Conservation (phyloP, 805 yeast species). For the Ogataea polymorpha region DNA sequence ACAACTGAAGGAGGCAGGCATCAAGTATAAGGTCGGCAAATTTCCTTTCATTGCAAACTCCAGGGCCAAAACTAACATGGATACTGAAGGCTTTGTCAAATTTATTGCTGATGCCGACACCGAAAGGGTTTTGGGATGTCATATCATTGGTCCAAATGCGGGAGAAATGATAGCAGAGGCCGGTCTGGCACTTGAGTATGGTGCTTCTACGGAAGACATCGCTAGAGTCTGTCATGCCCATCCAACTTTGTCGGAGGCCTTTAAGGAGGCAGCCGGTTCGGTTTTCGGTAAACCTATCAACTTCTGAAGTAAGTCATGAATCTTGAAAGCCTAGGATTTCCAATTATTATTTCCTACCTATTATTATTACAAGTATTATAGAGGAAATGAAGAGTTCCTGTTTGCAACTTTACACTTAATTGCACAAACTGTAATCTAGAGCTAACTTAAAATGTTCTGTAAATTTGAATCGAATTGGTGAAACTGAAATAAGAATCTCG, state of each 20-base stretch:
- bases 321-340: neutral
- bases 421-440: too few species aligned
- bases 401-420: too few species aligned
- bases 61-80: constrained; percentile 97
- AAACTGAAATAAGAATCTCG: constrained; percentile 34
- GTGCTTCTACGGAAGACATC: constrained; percentile 96
- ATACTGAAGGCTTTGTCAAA: constrained; percentile 97
- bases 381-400: too few species aligned
- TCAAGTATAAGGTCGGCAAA: constrained; percentile 90
- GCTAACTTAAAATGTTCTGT: neutral
- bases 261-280: constrained; percentile 96
- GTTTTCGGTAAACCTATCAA: constrained; percentile 90
- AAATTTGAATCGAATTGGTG: constrained; percentile 22
- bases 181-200: constrained; percentile 95
- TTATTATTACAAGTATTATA: neutral
- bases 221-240: constrained; percentile 99
- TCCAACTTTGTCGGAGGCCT: constrained; percentile 96
- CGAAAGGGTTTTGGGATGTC: constrained; percentile 93
- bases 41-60: constrained; percentile 99
- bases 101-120: constrained; percentile 95
- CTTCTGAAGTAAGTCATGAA: constrained; percentile 42
- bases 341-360: neutral
- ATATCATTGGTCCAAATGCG: constrained; percentile 96
- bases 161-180: constrained; percentile 99
- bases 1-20: constrained; percentile 89